phyloP scores from a whole-genome alignment of 345 rosid species.

The Arabidopsis suecica region DNA sequence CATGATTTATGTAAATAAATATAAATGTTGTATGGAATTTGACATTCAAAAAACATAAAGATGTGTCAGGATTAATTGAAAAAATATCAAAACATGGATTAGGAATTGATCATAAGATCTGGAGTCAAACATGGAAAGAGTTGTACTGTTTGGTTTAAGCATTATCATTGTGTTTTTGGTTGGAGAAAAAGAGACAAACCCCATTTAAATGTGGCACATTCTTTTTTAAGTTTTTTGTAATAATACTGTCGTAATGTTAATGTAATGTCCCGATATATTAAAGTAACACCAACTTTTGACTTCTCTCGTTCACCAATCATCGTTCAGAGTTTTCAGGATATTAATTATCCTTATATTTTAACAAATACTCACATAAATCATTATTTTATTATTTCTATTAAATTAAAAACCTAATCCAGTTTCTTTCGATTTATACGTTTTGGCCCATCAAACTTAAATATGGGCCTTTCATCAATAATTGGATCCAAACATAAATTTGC shows the following conservation, averaged over 20 bases:
- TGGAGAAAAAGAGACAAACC: slow-evolving; percentile 33
- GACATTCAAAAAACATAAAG: neutral
- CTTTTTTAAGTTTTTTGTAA: slow-evolving; percentile 1
- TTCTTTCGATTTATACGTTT: neutral
- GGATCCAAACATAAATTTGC: neutral
- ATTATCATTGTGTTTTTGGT: slow-evolving; percentile 31
- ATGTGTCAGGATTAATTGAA: slow-evolving; percentile 6
- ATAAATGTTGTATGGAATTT: neutral
- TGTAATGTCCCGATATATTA: neutral
- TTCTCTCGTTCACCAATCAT: neutral
- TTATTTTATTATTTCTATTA: too few relatives aligned
- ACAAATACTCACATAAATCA: too few relatives aligned
- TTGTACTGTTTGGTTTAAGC: slow-evolving; percentile 30
- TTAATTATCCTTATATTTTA: neutral
- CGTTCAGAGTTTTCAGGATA: neutral
- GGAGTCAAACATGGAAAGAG: slow-evolving; percentile 37
- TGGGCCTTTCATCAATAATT: neutral
- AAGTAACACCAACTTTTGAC: slow-evolving; percentile 16
- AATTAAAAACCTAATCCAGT: neutral
- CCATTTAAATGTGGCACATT: slow-evolving; percentile 23
- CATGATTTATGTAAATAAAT: neutral
- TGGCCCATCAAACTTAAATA: slow-evolving; percentile 5
- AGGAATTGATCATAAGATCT: slow-evolving; percentile 5
- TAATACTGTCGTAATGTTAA: slow-evolving; percentile 25
- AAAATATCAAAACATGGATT: neutral